A percentile compares a stretch with the other conserved stretches of the same genome.
These are phyloP conservation scores for Cenchrus fungigraminus DNA, from an alignment of 176 grass and related monocot species.

Conservation along the genomic window DNA sequence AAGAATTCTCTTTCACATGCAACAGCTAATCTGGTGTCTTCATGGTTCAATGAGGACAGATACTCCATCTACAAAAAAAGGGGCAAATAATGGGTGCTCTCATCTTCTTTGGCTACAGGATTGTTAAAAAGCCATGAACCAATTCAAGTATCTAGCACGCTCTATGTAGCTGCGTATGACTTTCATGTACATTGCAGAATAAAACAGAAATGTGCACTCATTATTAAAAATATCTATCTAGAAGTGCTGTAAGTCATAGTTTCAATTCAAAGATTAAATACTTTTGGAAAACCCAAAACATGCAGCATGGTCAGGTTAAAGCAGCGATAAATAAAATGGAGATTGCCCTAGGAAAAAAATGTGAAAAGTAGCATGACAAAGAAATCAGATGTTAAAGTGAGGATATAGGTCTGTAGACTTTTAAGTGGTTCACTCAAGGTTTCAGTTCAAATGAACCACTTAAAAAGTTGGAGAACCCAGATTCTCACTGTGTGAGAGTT, in stretches of 20 bases:
- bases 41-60: conserved; percentile 82
- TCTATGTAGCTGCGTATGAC: conserved; percentile 6
- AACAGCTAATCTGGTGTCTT: conserved; percentile 97
- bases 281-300: not conserved
- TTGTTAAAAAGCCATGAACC: not conserved
- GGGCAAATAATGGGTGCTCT: not conserved
- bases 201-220: conserved; percentile 16
- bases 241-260: not conserved
- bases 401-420: not conserved
- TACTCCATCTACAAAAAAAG: conserved; percentile 69
- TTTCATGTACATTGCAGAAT: not conserved
- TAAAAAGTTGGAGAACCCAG: too few species aligned
- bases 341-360: conserved; percentile 10
- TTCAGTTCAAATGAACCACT: not conserved
- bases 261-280: not conserved
- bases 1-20: conserved; percentile 93
- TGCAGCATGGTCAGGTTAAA: conserved; percentile 24
- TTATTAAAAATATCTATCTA: conserved; percentile 4
- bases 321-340: conserved; percentile 5
- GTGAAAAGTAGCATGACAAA: conserved; percentile 2
- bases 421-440: not conserved
- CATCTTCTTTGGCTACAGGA: not conserved
- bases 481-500: not conserved
- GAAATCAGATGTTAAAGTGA: not conserved
- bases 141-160: not conserved